Base-by-base conservation (phyloP, 352 stramenopile species). In the Phytopythium litorale region DNA sequence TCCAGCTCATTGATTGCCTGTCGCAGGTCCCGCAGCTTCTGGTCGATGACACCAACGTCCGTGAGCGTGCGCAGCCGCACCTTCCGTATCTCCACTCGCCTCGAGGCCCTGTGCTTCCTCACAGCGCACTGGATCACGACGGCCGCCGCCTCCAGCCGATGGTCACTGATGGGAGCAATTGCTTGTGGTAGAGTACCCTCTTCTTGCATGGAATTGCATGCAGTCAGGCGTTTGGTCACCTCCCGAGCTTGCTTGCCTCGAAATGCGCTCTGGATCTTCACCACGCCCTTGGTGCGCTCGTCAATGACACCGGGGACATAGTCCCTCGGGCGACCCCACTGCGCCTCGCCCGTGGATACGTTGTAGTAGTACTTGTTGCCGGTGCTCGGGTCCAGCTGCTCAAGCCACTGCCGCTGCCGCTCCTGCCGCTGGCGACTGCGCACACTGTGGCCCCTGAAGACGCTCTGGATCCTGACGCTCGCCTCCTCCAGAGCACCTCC, bases 41-140 rank as follows among this genome's bases (percentile, higher is more conserved):
- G 61, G 9, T 68, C 38, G 60, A 87, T 84, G 1, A 60, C 58
- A 11, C 18, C 53, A 0, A 67, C 35, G 30, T 76, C 68, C 0
- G 66, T 81, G 23, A 85, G 58, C 33, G 62, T 65, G 4, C 53
- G 67, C 9, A 84, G 42, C 11, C 74, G 50, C 11, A 59, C 61
- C 23, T 73, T 68, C 33, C 72, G 78, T 4, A 46, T 59, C 15
- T 75, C 67, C 13, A 76, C 70, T 0, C 43, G 45, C 25, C 71
- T 75, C 3, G 70, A 56, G 0, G 82, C 74, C 3, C 70, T 59
- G 1, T 68, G 64, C 51, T 82, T 77, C 13, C 82, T 64, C 25
- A 80, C 67, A 11, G 71, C 72, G 52, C 78, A 89, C 56, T 91
- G 82, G 42, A 91, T 91, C 9, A 68, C 73, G 4, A 81, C 48